Evolutionary conservation across 2,329 filamentous ascomycete genomes (phyloP).

Genomic region (Fusarium chuoi): DNA sequence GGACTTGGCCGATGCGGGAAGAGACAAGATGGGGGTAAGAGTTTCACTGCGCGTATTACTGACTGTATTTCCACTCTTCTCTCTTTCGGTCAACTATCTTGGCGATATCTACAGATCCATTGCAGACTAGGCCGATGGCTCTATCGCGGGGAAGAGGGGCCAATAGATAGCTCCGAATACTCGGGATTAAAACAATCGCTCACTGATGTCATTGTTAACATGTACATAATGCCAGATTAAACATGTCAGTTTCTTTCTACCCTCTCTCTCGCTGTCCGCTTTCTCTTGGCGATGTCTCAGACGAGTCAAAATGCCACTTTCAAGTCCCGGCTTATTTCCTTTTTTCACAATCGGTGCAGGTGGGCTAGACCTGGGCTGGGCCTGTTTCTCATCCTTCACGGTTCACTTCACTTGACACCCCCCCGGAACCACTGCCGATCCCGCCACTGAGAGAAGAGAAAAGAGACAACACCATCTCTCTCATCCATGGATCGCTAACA

Average conservation of each 20-base stretch:
- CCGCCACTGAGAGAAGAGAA: conserved; percentile 28
- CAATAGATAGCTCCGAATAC: conserved; percentile 9
- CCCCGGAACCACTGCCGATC: background rate
- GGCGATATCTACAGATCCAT: background rate
- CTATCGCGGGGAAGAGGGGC: conserved; percentile 31
- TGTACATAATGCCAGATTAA: background rate
- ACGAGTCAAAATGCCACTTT: background rate
- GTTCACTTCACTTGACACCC: background rate
- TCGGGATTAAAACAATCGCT: conserved; percentile 16
- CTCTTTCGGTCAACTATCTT: background rate
- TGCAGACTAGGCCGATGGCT: background rate
- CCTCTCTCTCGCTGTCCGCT: background rate
- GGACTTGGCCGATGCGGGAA: conserved; percentile 13
- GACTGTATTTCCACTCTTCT: background rate
- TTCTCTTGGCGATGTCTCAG: background rate
- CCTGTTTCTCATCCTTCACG: background rate
- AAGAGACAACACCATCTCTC: conserved; percentile 30
- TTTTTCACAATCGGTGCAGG: background rate
- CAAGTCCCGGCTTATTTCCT: background rate
- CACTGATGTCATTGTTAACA: conserved; percentile 5
- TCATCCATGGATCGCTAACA: background rate
- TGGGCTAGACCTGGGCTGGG: background rate
- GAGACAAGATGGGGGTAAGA: conserved; percentile 21
- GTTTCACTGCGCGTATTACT: background rate
- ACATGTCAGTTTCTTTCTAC: background rate